Conservation (phyloP, 345 rosid genomes). For the Ricinus communis region DNA sequence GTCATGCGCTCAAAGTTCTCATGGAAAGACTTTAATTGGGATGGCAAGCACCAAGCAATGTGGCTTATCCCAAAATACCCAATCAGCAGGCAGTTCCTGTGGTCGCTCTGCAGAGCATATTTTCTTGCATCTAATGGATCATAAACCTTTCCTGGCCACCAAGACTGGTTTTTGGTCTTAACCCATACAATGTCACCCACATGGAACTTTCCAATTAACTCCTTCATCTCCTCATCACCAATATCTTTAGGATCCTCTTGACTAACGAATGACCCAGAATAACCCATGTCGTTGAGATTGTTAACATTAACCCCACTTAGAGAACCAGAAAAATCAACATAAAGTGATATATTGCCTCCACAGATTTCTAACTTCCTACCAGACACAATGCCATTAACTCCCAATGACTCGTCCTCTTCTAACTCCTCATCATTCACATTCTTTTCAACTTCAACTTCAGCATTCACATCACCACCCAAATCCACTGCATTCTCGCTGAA, state of each 20-base stretch:
- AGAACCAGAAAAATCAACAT: slow-evolving; percentile 63
- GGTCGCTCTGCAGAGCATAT: slow-evolving; percentile 25
- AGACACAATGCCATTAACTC: slow-evolving; percentile 29
- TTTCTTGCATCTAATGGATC: slow-evolving; percentile 39
- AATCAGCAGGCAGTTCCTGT: slow-evolving; percentile 43
- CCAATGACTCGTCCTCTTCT: slow-evolving; percentile 28
- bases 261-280: slow-evolving; percentile 18
- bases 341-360: slow-evolving; percentile 57
- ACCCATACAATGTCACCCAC: slow-evolving; percentile 83
- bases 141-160: slow-evolving; percentile 90
- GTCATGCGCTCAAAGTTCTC: slow-evolving; percentile 50
- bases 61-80: slow-evolving; percentile 49
- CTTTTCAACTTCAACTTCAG: slow-evolving; percentile 24
- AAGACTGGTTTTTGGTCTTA: slow-evolving; percentile 52
- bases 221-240: slow-evolving; percentile 25
- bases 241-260: slow-evolving; percentile 23
- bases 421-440: slow-evolving; percentile 23
- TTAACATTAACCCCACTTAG: slow-evolving; percentile 20
- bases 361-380: slow-evolving; percentile 47
- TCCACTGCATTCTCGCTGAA: slow-evolving; percentile 2
- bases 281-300: slow-evolving; percentile 18
- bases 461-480: slow-evolving; percentile 9
- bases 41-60: slow-evolving; percentile 50
- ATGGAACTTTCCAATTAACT: slow-evolving; percentile 26
- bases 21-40: slow-evolving; percentile 64